Evolutionary conservation across 1,139 yeast species (phyloP), one percentile per base, ranked within the genome.

Genomic region (Sugiyamaella paludigena): DNA sequence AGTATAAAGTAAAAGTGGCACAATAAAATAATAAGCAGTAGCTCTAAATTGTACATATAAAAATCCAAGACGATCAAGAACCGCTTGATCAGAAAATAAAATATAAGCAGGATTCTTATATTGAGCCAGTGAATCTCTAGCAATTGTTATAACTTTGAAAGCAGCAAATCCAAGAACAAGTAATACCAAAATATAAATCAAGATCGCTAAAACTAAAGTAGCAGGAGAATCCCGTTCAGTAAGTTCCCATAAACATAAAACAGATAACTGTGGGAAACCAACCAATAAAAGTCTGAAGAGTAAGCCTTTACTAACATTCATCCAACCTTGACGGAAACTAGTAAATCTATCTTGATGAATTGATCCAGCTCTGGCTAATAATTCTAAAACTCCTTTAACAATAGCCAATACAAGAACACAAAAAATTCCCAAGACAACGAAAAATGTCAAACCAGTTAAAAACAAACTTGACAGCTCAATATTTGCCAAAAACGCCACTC

Each of bases 71-170:
- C 87, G 80, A 73, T 88, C 88, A 61, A 94, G 76, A 55, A 87
- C 81, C 36, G 76, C 77, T 10, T 84, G 80, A 65, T 94, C 95
- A 43, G 98, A 96, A 65, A 79, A 92, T 54, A 92, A 75, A 55
- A 91, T 75, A 65, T 88, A 92, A 1, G 98, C 98, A 0, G 98
- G 96, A 61, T 91, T 92, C 65, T 87, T 84, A 73, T 83, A 88
- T 55, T 85, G 76, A 53, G 76, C 74, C 30, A 78, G 75, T 0
- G 97, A 89, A 57, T 78, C 77, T 54, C 83, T 74, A 26, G 97
- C 98, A 58, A 83, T 76, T 13, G 78, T 58, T 46, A 84, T 70
- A 13, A 91, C 95, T 63, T 87, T 79, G 35, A 74, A 65, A 1
- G 94, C 79, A 7, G 96, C 97, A 67, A 83, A 91, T 11, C 74